Evolutionary conservation across 1,139 yeast genomes (phyloP), one percentile per base, ranked within the genome.

Genomic region (Blastobotrys malaysiensis): DNA sequence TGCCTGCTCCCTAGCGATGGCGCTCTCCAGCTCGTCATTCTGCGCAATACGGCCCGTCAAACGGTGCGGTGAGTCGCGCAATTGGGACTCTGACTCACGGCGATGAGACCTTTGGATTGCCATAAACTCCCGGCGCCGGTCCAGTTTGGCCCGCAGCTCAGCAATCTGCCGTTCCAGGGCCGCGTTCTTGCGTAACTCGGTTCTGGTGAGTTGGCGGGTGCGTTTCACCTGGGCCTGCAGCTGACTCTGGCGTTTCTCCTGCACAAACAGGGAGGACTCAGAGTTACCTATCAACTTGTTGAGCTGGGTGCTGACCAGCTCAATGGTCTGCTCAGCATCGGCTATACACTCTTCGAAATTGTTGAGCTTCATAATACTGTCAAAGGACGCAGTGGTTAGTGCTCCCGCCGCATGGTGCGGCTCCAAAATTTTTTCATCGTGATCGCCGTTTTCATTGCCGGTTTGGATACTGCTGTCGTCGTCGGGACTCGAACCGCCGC

Each of bases 331-430:
- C 49, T 62, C 61, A 31, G 71, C 61, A 56, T 78, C 81, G 22
- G 66, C 68, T 7, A 77, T 69, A 54, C 79, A 75, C 20, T 71
- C 65, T 48, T 76, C 74, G 9, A 77, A 62, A 43, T 77, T 77
- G 57, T 75, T 75, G 53, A 79, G 57, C 54, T 76, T 78, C 75
- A 78, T 75, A 5, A 77, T 69, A 21, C 71, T 71, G 55, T 77
- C 79, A 57, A 70, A 77, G 0, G 77, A 67, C 49, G 53, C 50
- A 5, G 57, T 55, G n/a, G 45, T 48, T n/a, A 31, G 39, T 31
- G 7, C 39, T 11, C 39, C 39, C 36, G 44, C 31, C 45, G 21
- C 39, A 39, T 24, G 39, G 39, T 9, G 52, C 19, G 16, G 27
- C 46, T 13, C 27, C 36, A 36, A 13, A 43, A n/a, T 27, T 26